Evolutionary conservation across 345 rosid genomes (phyloP).

Genomic region (Kernera saxatilis): DNA sequence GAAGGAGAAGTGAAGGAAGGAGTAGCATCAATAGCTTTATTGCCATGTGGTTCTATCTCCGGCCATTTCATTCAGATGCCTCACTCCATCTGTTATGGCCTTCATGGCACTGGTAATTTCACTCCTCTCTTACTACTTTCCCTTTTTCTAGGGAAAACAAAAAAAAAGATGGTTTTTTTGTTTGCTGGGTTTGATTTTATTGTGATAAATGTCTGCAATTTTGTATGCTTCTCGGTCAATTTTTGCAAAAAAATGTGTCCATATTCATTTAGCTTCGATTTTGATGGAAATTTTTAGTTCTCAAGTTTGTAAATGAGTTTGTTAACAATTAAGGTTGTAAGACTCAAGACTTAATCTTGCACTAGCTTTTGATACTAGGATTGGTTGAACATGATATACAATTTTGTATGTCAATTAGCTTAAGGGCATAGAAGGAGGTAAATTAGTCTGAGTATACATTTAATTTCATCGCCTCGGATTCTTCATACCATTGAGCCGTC

Average conservation of each 20-base stretch:
- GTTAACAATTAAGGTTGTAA: not conserved
- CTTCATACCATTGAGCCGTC: not conserved
- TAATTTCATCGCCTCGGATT: not conserved
- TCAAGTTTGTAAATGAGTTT: not conserved
- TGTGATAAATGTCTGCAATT: not conserved
- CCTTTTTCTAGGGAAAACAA: not conserved
- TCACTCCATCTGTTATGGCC: constrained; percentile 79
- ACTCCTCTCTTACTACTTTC: not conserved
- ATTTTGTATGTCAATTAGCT: not conserved
- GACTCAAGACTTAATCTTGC: not conserved
- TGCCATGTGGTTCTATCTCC: constrained; percentile 78
- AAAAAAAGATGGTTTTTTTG: not conserved
- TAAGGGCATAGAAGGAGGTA: not conserved
- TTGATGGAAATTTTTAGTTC: not conserved
- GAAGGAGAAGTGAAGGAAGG: constrained; percentile 60
- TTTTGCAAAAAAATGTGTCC: not conserved
- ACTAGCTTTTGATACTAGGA: not conserved
- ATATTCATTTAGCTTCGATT: not conserved
- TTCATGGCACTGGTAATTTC: constrained; percentile 71
- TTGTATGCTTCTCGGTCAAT: not conserved
- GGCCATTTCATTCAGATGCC: constrained; percentile 92
- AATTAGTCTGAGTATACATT: not conserved
- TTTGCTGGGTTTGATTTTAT: constrained; percentile 7
- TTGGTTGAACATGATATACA: not conserved
- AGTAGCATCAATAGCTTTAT: constrained; percentile 78